Evolutionary conservation across 331 rosid species (phyloP).

Genomic region (Erythrophleum ivorense): DNA sequence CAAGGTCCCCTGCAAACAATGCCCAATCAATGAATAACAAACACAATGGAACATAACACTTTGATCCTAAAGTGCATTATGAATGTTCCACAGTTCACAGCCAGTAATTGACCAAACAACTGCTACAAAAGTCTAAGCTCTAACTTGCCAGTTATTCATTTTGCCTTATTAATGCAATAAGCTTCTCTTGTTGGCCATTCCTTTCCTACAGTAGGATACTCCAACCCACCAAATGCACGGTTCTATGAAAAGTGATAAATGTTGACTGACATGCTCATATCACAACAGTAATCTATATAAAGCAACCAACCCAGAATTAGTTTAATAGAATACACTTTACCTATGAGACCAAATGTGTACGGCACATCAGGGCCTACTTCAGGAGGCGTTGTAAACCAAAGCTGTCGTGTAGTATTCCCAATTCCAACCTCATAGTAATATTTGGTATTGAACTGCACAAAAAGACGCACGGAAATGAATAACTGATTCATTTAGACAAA

Average conservation of each 20-base stretch:
- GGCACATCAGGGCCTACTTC: slow-evolving; percentile 73
- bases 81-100: slow-evolving; percentile 6
- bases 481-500: slow-evolving; percentile 22
- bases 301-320: background rate
- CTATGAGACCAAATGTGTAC: slow-evolving; percentile 79
- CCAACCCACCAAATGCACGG: background rate
- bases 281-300: background rate
- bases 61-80: slow-evolving; percentile 5
- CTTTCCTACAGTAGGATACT: background rate
- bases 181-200: background rate
- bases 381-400: slow-evolving; percentile 81
- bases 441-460: slow-evolving; percentile 60
- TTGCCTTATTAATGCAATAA: background rate
- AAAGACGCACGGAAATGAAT: slow-evolving; percentile 26
- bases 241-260: background rate
- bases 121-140: background rate
- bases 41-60: background rate
- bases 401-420: slow-evolving; percentile 46
- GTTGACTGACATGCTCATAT: slow-evolving; percentile 7
- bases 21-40: slow-evolving; percentile 24
- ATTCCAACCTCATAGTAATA: slow-evolving; percentile 73
- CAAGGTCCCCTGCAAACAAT: slow-evolving; percentile 52
- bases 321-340: slow-evolving; percentile 37
- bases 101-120: background rate
- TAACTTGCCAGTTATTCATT: background rate